Conservation (phyloP, 2,329 filamentous ascomycete species). For the Colletotrichum nymphaeae region DNA sequence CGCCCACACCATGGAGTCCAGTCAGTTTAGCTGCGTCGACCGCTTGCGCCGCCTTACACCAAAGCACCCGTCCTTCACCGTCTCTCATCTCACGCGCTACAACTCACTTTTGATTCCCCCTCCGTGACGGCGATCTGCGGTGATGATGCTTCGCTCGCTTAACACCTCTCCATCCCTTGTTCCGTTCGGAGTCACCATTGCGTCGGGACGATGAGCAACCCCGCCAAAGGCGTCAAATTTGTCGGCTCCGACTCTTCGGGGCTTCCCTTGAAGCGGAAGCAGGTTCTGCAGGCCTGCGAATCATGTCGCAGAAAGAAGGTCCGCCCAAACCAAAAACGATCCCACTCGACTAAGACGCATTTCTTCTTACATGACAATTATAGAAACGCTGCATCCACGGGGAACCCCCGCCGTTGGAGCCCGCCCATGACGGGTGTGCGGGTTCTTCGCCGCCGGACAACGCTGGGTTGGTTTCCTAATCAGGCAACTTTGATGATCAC, state of each 20-base stretch:
- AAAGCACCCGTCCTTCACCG: slow-evolving; percentile 6
- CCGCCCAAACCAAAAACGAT: slow-evolving; percentile 10
- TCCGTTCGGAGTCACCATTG: slow-evolving; percentile 8
- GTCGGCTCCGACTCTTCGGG: slow-evolving; percentile 65
- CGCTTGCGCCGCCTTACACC: neutral
- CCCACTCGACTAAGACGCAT: neutral
- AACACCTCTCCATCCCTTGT: neutral
- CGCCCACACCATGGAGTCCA: neutral
- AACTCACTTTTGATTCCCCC: neutral
- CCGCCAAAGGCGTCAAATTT: slow-evolving; percentile 60
- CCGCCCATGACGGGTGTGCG: slow-evolving; percentile 7
- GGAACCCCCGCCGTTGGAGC: slow-evolving; percentile 39
- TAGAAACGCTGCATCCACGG: slow-evolving; percentile 59
- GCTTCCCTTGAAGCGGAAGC: slow-evolving; percentile 68
- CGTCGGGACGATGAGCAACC: slow-evolving; percentile 31
- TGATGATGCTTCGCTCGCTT: slow-evolving; percentile 24
- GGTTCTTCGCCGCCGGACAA: slow-evolving; percentile 11
- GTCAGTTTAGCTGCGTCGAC: neutral
- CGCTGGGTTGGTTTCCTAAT: slow-evolving; percentile 33
- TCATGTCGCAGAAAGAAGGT: slow-evolving; percentile 68
- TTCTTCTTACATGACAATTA: slow-evolving; percentile 44
- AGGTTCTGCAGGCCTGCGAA: slow-evolving; percentile 68
- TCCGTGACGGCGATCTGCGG: neutral
- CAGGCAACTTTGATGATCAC: slow-evolving; percentile 9
- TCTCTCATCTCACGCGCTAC: slow-evolving; percentile 2